These are phyloP conservation scores for Wolfiporia cocos DNA, from an alignment of 1,284 basidiomycete genomes.

Conservation along the genomic window DNA sequence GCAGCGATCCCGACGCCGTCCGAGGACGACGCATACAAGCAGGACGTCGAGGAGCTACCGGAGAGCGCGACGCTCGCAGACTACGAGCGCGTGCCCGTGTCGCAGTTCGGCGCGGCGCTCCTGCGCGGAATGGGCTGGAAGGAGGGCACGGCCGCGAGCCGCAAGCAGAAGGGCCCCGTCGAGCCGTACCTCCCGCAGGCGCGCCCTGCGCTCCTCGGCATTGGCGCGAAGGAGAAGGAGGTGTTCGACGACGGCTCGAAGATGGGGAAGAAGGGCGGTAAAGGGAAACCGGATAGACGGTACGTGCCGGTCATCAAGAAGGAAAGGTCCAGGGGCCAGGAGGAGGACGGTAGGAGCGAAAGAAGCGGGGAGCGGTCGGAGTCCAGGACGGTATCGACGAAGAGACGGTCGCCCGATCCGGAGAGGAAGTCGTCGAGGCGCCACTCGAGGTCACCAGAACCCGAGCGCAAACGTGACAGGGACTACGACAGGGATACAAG, in stretches of 20 bases:
- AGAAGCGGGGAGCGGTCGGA: slow-evolving; percentile 17
- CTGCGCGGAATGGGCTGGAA: slow-evolving; percentile 98
- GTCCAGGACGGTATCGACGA: slow-evolving; percentile 12
- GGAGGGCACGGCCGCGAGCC: slow-evolving; percentile 68
- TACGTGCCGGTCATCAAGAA: slow-evolving; percentile 74
- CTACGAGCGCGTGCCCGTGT: slow-evolving; percentile 88
- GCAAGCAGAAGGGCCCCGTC: slow-evolving; percentile 40
- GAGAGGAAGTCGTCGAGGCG: slow-evolving; percentile 14
- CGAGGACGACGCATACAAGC: slow-evolving; percentile 76
- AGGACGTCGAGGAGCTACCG: slow-evolving; percentile 77
- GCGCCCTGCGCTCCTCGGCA: slow-evolving; percentile 80
- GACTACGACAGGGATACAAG: slow-evolving; percentile 21
- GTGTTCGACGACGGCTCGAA: slow-evolving; percentile 59
- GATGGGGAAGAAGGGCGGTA: slow-evolving; percentile 25
- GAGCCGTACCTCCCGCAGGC: slow-evolving; percentile 79
- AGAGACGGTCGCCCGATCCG: slow-evolving; percentile 20
- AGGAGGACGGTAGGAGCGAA: slow-evolving; percentile 15
- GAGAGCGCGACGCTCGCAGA: slow-evolving; percentile 76
- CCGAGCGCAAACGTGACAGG: slow-evolving; percentile 20
- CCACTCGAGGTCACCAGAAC: slow-evolving; percentile 24
- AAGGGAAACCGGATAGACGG: slow-evolving; percentile 50
- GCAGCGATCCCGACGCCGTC: slow-evolving; percentile 53
- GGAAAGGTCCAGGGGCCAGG: slow-evolving; percentile 33
- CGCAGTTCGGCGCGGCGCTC: slow-evolving; percentile 90
- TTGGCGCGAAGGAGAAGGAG: slow-evolving; percentile 85